phyloP scores from a whole-genome alignment of 164 flowering plant genomes.

The Chimonanthus praecox region DNA sequence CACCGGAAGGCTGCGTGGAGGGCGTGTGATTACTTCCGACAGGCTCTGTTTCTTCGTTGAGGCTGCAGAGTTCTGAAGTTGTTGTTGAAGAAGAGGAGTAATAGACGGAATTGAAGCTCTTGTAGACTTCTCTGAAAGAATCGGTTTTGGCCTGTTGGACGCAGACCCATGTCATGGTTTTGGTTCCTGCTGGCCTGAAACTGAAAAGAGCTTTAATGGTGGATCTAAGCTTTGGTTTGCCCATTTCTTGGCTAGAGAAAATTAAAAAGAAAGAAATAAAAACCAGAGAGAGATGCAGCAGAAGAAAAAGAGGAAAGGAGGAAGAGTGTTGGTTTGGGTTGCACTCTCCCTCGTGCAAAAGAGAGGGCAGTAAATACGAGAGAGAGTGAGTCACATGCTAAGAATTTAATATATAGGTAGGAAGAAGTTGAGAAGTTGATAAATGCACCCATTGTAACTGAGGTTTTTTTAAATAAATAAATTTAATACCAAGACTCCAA shows the following conservation, averaged over 20 bases:
- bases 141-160: constrained; percentile 15
- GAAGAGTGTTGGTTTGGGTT: not conserved
- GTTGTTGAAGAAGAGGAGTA: constrained; percentile 7
- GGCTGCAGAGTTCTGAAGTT: constrained; percentile 4
- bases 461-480: not conserved
- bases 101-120: constrained; percentile 13
- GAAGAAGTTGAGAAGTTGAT: not conserved
- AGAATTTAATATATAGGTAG: constrained; percentile 9
- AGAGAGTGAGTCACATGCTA: constrained; percentile 5
- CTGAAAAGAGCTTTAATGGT: constrained; percentile 15
- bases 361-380: not conserved
- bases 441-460: not conserved
- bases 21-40: not conserved
- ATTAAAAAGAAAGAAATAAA: not conserved
- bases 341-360: not conserved
- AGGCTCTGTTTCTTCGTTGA: constrained; percentile 8
- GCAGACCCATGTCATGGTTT: constrained; percentile 17
- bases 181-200: constrained; percentile 8
- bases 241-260: constrained; percentile 4
- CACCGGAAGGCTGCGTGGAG: not conserved
- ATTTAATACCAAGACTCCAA: no score
- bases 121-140: constrained; percentile 19
- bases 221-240: constrained; percentile 17
- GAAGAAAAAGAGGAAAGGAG: not conserved
- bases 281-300: constrained; percentile 2